phyloP scores from a whole-genome alignment of 2,329 filamentous ascomycete species.

The Fusarium sp. region DNA sequence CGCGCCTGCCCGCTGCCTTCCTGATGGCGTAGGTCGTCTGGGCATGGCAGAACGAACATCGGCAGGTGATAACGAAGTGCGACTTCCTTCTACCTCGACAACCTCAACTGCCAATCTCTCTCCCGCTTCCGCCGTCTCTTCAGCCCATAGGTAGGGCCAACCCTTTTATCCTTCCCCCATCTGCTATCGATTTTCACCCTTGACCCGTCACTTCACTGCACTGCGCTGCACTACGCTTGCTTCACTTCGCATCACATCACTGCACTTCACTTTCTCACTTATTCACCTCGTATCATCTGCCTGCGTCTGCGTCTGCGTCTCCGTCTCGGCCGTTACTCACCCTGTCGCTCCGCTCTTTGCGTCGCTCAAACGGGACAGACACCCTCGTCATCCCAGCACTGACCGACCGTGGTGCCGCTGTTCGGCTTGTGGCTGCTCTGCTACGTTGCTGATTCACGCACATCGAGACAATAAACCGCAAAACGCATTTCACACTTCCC shows the following conservation, averaged over 20 bases:
- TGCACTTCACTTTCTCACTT: slow-evolving; percentile 14
- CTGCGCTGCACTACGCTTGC: not conserved
- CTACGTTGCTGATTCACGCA: slow-evolving; percentile 42
- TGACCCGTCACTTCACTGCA: slow-evolving; percentile 4
- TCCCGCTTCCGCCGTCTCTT: slow-evolving; percentile 36
- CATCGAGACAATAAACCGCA: slow-evolving; percentile 27
- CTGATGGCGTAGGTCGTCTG: slow-evolving; percentile 74
- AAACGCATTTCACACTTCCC: slow-evolving; percentile 21
- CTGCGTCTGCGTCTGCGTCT: not conserved
- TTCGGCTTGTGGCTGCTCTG: slow-evolving; percentile 26
- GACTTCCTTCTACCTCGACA: slow-evolving; percentile 59
- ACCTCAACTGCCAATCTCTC: slow-evolving; percentile 46
- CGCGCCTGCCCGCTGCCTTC: slow-evolving; percentile 56
- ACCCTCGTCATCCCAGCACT: slow-evolving; percentile 34
- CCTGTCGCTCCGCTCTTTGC: slow-evolving; percentile 18
- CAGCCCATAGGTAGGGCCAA: slow-evolving; percentile 45
- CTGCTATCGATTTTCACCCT: slow-evolving; percentile 29
- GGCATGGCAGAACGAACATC: slow-evolving; percentile 73
- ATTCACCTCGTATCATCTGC: slow-evolving; percentile 12
- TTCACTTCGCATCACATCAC: not conserved
- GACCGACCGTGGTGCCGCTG: slow-evolving; percentile 33
- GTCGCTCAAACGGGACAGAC: slow-evolving; percentile 21
- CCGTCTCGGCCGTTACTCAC: slow-evolving; percentile 10
- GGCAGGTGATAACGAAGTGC: slow-evolving; percentile 67
- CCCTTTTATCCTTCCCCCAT: slow-evolving; percentile 35